phyloP scores from a whole-genome alignment of 2,329 filamentous ascomycete species.

The Colletotrichum sp. region DNA sequence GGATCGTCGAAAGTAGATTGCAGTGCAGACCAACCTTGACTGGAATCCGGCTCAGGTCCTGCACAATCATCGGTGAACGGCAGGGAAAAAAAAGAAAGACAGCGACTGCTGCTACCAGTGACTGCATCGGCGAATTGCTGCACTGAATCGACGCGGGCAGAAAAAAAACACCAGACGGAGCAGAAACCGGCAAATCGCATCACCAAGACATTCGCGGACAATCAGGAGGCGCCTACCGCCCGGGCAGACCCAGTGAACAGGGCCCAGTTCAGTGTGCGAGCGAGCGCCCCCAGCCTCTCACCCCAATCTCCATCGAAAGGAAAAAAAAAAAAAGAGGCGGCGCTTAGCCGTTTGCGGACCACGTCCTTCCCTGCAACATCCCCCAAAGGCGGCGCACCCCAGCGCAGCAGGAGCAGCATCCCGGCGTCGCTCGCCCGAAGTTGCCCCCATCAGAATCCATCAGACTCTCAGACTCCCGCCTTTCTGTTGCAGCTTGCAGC shows the following conservation, averaged over 20 bases:
- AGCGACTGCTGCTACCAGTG: not conserved
- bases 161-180: slow-evolving; percentile 4
- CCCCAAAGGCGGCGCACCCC: not conserved
- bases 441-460: slow-evolving; percentile 11
- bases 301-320: not conserved
- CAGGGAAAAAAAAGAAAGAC: not conserved
- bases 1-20: not conserved
- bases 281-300: not conserved
- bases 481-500: slow-evolving; percentile 20
- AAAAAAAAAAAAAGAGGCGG: not conserved
- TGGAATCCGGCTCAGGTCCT: not conserved
- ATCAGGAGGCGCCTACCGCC: slow-evolving; percentile 1
- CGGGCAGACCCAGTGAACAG: not conserved
- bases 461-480: slow-evolving; percentile 15
- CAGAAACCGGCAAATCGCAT: slow-evolving; percentile 13
- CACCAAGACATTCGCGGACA: slow-evolving; percentile 9
- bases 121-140: not conserved
- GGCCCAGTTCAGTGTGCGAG: not conserved
- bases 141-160: not conserved
- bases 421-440: slow-evolving; percentile 19
- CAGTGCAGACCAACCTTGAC: not conserved
- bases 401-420: slow-evolving; percentile 9
- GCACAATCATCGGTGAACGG: not conserved
- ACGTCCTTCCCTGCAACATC: not conserved
- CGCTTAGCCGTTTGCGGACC: slow-evolving; percentile 3